Percentiles rank a stretch among this genome's conserved stretches.
Conservation (phyloP, 345 rosid species). For the Ceriops tagal region DNA sequence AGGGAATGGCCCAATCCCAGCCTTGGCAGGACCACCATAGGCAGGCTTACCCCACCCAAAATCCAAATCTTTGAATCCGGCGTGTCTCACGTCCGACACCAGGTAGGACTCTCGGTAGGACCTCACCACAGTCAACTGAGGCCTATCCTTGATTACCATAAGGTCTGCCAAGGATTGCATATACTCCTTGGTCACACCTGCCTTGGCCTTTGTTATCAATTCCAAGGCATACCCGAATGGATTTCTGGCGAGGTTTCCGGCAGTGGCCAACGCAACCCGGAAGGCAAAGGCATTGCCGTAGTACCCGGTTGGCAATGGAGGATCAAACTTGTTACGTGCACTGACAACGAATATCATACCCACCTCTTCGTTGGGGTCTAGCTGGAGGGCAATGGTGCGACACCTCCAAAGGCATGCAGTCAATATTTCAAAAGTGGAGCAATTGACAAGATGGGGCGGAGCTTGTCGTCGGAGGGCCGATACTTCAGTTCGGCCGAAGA, state of each 20-base stretch:
- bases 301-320: background rate
- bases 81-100: no score
- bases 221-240: conserved; percentile 19
- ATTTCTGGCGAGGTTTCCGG: conserved; percentile 6
- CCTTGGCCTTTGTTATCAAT: conserved; percentile 25
- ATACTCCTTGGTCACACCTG: conserved; percentile 21
- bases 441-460: background rate
- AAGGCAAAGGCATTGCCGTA: conserved; percentile 23
- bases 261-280: conserved; percentile 13
- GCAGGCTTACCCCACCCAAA: background rate
- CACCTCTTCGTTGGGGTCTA: conserved; percentile 4
- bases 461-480: background rate
- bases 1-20: background rate
- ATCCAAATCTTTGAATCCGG: no score
- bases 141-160: conserved; percentile 5
- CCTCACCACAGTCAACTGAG: no score
- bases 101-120: no score
- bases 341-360: background rate
- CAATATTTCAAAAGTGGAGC: conserved; percentile 16
- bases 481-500: conserved; percentile 1
- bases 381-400: conserved; percentile 8
- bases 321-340: background rate
- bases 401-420: conserved; percentile 28
- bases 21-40: conserved; percentile 16
- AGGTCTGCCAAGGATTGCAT: conserved; percentile 18